A percentile compares a stretch with the other conserved stretches of the same genome.
These are phyloP conservation scores for Hanseniaspora uvarum DNA, from an alignment of 1,139 yeast genomes.

Conservation along the genomic window DNA sequence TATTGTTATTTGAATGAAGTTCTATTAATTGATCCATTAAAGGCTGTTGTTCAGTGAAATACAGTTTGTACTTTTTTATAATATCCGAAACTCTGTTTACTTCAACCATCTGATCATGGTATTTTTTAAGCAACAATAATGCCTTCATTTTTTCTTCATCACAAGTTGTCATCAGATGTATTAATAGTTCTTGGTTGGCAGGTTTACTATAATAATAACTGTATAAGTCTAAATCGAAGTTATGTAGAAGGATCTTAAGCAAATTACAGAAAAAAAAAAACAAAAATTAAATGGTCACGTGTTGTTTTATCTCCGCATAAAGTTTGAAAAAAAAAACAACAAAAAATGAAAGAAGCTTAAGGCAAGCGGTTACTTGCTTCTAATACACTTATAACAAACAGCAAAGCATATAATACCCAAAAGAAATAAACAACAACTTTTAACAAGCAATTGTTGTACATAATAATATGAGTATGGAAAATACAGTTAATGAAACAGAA, in stretches of 20 bases:
- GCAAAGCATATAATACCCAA: neutral
- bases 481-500: constrained; percentile 1
- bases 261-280: too few species aligned
- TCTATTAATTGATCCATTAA: neutral
- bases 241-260: neutral
- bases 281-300: neutral
- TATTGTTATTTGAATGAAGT: neutral
- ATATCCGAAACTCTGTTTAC: neutral
- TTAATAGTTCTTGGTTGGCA: neutral
- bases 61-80: constrained; percentile 4
- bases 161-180: neutral
- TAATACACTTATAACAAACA: neutral
- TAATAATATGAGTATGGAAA: constrained; percentile 6
- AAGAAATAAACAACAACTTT: neutral
- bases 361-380: too few species aligned
- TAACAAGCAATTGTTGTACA: neutral
- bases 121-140: neutral
- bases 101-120: constrained; percentile 8
- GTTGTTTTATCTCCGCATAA: neutral
- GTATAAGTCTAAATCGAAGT: neutral
- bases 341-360: too few species aligned
- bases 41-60: neutral
- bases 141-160: neutral
- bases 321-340: neutral
- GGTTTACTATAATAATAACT: too few species aligned